Percentiles rank a stretch among this genome's conserved stretches.
Evolutionary conservation across 495 filamentous ascomycete genomes (phyloP).

Genomic region (Astrothelium macrocarpum): DNA sequence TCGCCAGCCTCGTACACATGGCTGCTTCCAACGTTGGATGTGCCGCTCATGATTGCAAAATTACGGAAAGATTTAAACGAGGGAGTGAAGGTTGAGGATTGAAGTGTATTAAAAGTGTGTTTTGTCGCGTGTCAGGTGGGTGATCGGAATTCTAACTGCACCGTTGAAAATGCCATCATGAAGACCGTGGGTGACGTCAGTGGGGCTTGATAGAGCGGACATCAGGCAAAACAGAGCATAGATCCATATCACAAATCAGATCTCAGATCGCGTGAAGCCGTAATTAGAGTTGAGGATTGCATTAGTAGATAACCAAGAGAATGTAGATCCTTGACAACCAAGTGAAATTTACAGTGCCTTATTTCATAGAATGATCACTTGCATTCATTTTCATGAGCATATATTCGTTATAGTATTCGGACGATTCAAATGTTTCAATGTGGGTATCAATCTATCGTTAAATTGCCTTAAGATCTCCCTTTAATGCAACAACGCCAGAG

Average conservation of each 20-base stretch:
- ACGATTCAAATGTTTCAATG: not conserved
- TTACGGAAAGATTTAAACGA: not conserved
- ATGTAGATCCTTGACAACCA: no score
- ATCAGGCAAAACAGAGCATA: not conserved
- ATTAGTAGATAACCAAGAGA: no score
- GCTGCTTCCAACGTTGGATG: slow-evolving; percentile 45
- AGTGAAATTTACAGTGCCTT: no score
- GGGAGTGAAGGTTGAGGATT: not conserved
- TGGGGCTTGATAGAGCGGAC: not conserved
- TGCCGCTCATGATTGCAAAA: slow-evolving; percentile 26
- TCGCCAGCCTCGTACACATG: slow-evolving; percentile 57
- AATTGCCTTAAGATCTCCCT: not conserved
- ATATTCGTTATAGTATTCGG: no score
- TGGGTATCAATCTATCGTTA: not conserved
- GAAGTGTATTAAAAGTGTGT: no score
- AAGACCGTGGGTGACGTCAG: not conserved
- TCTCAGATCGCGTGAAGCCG: no score
- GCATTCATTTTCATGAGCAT: no score
- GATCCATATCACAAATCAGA: not conserved
- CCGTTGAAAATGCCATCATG: not conserved
- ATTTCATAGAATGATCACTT: no score
- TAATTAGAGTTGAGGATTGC: no score
- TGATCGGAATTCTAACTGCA: not conserved
- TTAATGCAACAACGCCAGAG: not conserved
- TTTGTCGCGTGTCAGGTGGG: no score